Base-by-base conservation (phyloP, 1,284 basidiomycete species). In the Cystobasidium sp. region DNA sequence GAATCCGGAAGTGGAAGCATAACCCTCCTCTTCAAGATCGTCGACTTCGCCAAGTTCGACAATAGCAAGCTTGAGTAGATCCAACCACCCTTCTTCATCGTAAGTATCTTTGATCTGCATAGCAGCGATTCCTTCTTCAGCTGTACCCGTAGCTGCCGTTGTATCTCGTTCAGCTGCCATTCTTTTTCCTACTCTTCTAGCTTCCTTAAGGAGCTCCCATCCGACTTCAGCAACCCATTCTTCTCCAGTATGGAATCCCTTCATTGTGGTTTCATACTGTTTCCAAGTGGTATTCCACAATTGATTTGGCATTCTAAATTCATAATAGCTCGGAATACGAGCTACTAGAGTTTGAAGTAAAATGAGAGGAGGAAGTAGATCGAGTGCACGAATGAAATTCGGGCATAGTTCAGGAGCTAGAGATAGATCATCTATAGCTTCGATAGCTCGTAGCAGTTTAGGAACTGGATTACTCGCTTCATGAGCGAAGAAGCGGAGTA, bases 141-240 rank as follows among this genome's bases (percentile, higher is more conserved):
- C 31, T 31, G 31, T 31, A 5, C 31, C 31, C 1, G 31, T 31
- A n/a, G 44, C 61, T 8, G 6, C 61, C 44, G 1, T 6, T 5
- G 43, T 18, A 4, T 67, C n/a, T 46, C 59, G 43, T 7, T 47
- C 69, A 39, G 6, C 39, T 4, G 49, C n/a, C 68, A 69, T 22
- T 18, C 59, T 55, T 12, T 52, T 51, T 1, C 58, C 24, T 5
- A 75, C 56, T 6, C 75, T 24, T 22, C 62, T 67, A 7, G 76
- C 65, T 63, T 80, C 78, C 37, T 59, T 67, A 8, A 56, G 75
- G 47, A 80, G 51, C 73, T 80, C 78, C 76, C 77, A 79, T 22
- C 76, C 78, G 16, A 80, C 74, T 66, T 80, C 79, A 7, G 63
- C 68, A 12, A 75, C 76, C 78, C 78, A 79, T 53, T 79, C 78